Conservation (phyloP, 73 alveolate genomes). For the Blepharisma japonicum region DNA sequence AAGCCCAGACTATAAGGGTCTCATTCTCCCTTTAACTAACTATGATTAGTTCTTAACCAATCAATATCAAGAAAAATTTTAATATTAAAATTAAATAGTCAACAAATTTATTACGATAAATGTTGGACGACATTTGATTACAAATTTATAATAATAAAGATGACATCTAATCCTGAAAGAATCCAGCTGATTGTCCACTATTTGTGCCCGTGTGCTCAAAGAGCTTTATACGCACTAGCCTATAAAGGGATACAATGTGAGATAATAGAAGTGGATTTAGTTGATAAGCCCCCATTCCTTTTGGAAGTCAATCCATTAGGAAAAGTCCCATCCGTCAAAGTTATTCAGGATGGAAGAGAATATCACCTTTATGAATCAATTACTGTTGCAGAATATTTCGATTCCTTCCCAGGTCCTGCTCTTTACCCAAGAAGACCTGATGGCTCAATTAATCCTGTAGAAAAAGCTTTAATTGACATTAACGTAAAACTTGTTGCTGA, state of each 20-base stretch:
- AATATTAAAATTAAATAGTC: too few species aligned
- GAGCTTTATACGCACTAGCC: neutral
- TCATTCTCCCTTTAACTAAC: neutral
- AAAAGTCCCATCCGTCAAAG: neutral
- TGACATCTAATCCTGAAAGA: neutral
- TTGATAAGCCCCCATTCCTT: neutral
- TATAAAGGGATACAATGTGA: neutral
- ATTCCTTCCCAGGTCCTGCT: neutral
- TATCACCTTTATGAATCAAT: neutral
- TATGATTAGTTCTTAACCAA: neutral
- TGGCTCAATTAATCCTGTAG: neutral
- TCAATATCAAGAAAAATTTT: too few species aligned
- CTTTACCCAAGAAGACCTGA: slow-evolving; percentile 4
- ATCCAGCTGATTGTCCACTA: neutral
- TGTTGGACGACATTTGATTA: too few species aligned
- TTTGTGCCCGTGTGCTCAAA: slow-evolving; percentile 10
- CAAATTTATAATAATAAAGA: too few species aligned
- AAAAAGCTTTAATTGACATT: slow-evolving; percentile 11
- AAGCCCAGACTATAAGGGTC: neutral
- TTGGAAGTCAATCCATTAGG: slow-evolving; percentile 7
- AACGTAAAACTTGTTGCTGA: neutral
- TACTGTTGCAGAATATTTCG: neutral
- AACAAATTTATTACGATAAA: too few species aligned
- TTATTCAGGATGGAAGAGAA: neutral
- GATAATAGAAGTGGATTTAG: neutral